Evolutionary conservation across 2,329 filamentous ascomycete species (phyloP).

Genomic region (Bisporella sp.): DNA sequence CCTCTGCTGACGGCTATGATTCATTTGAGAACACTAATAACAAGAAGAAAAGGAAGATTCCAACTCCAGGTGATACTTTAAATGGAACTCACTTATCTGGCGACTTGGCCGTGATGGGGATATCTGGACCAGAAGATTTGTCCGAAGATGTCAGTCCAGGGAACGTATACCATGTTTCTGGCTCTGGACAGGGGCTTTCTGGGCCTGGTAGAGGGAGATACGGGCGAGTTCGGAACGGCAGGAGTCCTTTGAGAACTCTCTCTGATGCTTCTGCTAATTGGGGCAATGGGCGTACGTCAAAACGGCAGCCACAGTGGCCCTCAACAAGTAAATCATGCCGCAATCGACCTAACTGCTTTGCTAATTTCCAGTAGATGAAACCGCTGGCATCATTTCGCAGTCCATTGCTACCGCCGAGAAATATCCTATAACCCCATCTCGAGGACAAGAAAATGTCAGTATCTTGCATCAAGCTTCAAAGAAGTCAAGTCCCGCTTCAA

Average conservation of each 20-base stretch:
- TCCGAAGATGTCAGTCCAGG: conserved; percentile 34
- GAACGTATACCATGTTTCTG: conserved; percentile 48
- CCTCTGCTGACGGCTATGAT: conserved; percentile 82
- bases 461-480: conserved; percentile 60
- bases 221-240: conserved; percentile 56
- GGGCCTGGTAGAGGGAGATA: conserved; percentile 80
- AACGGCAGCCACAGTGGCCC: conserved; percentile 27
- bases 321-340: conserved; percentile 20
- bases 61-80: conserved; percentile 68
- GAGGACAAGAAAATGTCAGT: conserved; percentile 72
- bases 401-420: conserved; percentile 86
- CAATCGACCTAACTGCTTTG: conserved; percentile 19
- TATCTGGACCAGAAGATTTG: conserved; percentile 40
- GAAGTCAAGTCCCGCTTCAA: conserved; percentile 62
- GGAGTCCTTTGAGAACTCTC: conserved; percentile 55
- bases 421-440: conserved; percentile 46
- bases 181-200: conserved; percentile 63
- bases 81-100: conserved; percentile 43
- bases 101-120: conserved; percentile 58
- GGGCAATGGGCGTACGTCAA: conserved; percentile 25
- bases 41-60: conserved; percentile 98
- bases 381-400: conserved; percentile 75
- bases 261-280: conserved; percentile 41
- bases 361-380: conserved; percentile 39
- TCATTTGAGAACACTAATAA: conserved; percentile 98